Evolutionary conservation across 176 grass and related monocot species (phyloP), one percentile per base, ranked within the genome.

Genomic region (Elymus sibiricus): DNA sequence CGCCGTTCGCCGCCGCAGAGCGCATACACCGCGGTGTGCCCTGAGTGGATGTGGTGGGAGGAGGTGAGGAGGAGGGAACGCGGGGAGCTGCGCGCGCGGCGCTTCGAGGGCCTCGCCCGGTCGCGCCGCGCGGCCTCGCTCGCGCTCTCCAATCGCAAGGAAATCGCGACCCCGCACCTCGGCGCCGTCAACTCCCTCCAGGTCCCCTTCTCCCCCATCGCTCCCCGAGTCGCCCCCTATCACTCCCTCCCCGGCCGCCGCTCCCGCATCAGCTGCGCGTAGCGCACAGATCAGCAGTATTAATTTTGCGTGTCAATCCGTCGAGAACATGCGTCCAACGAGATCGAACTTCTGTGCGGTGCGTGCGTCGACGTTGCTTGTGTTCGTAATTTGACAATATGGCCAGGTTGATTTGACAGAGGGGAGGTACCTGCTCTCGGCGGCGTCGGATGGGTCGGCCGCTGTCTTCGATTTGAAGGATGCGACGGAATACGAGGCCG

Each of bases 151-250:
- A 98, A 98, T 61, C 84, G 86, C 79, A 98, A 94, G 88, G 96
- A 98, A 59, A 79, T 98, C 82, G 59, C 85, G 39, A 89, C 86
- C 74, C 90, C 89, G 29, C 93, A 98, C 86, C 86, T 90, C 74
- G 93, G 93, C 82, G 89, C 91, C 88, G 85, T 98, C 81, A 98
- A 98, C 79, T 92, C 92, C 31, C 92, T 98, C 51, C 93, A 98
- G 91, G 95, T 95, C 81, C 66, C 40, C 58, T 74, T 69, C 68
- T 28, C 28, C 44, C 62, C 2, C 13, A 17, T 44, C 63, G 8
- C 13, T 17, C 9, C 59, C 47, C 16, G 11, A 67, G 19, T 32
- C 38, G 43, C 1, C 34, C n/a, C 15, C 70, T 37, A 37, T 79
- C 39, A 15, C 64, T 17, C 53, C 5, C 4, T 31, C 31, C 5